Base-by-base conservation (phyloP, 768 basidiomycete species). In the Imleria badia region DNA sequence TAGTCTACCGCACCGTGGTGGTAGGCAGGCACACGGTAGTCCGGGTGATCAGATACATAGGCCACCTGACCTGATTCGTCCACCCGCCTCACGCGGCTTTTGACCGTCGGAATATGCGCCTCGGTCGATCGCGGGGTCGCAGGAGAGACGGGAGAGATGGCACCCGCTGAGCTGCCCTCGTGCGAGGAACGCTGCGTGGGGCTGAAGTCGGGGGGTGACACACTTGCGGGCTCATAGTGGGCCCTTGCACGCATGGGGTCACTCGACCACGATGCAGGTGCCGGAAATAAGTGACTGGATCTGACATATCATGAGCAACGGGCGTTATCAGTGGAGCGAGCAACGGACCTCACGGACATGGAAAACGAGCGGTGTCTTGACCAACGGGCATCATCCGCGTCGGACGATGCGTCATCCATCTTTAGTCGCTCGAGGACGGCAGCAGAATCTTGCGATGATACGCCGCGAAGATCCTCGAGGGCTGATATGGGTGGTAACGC, bases 401-500 rank as follows among this genome's bases (percentile, higher is more conserved):
- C 44, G 54, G 62, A 53, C 29, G 20, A 40, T 1, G 41, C 75
- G 47, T 85, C 84, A 20, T 84, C 81, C 58, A 78, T 76, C 52
- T 75, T 78, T n/a, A 90, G 69, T 26, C 88, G 78, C 50, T 82
- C 74, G 44, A 90, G 69, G 8, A 90, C 87, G 7, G 85, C 82
- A 6, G 83, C 81, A 1, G 86, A 83, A 64, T 88, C 85, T 35
- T 76, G 54, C 56, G 75, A 68, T 61, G 72, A 66, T 20, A 79
- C 70, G 3, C 83, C 82, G 10, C 84, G 76, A 45, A 84, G 66
- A 55, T 83, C 82, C 66, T 88, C 87, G 60, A 91, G 70, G 0
- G 85, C 81, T 8, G 86, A 83, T 52, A 88, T 87, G 1, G 86
- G 85, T 1, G 86, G 87, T 5, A 88, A 65, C 2, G 84, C 81